phyloP scores from a whole-genome alignment of 768 basidiomycete genomes.

The Leccinum boreale region DNA sequence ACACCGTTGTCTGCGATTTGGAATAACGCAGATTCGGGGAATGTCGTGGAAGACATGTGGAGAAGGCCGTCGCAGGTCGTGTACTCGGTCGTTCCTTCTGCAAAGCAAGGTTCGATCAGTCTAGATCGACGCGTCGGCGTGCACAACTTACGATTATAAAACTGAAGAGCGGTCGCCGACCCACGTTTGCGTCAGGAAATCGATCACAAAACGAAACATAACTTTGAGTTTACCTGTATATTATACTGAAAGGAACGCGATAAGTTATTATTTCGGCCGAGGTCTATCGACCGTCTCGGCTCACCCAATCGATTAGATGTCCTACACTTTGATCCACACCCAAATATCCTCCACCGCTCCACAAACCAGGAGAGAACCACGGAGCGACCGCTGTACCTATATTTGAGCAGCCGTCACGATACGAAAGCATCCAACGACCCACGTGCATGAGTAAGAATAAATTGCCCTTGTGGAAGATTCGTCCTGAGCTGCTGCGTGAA shows the following conservation, averaged over 20 bases:
- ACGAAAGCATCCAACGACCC: conserved; percentile 3
- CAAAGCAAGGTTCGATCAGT: background rate
- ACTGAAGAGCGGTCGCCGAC: background rate
- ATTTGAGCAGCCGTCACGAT: background rate
- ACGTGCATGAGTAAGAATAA: conserved; percentile 33
- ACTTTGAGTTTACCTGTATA: background rate
- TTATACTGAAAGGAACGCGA: background rate
- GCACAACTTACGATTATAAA: conserved; percentile 9
- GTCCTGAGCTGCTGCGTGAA: conserved; percentile 29
- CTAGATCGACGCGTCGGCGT: background rate
- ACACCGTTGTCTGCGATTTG: conserved; percentile 32
- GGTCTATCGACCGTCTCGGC: background rate
- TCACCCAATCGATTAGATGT: conserved; percentile 41
- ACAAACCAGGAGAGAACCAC: background rate
- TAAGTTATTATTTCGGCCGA: background rate
- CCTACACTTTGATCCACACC: conserved; percentile 32
- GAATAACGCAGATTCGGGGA: background rate
- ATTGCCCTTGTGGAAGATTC: conserved; percentile 16
- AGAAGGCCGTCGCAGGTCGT: conserved; percentile 13
- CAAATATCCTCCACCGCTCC: conserved; percentile 30
- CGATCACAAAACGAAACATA: background rate
- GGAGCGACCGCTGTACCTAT: background rate
- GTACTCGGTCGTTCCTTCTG: conserved; percentile 36
- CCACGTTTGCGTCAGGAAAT: background rate
- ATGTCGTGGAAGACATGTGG: background rate